Percentiles rank a stretch among this genome's conserved stretches.
Evolutionary conservation across 2,329 filamentous ascomycete genomes (phyloP).

Genomic region (Orbilia blumenaviensis): DNA sequence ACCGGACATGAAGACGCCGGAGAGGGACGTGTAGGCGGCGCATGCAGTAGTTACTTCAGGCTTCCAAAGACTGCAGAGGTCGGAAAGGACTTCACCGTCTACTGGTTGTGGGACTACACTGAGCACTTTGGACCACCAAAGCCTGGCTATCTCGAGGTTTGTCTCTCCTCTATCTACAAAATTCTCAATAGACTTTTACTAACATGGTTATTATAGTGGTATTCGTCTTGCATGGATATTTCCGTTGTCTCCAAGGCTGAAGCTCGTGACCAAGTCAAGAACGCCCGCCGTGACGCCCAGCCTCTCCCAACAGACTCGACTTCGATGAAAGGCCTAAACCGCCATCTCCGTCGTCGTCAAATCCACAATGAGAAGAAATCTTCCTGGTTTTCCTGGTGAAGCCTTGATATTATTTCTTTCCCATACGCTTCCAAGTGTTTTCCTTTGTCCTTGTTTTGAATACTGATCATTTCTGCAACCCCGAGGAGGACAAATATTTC

Average conservation of each 20-base stretch:
- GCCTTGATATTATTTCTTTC: not conserved
- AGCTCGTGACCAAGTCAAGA: not conserved
- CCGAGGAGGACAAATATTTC: not conserved
- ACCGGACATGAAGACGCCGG: constrained; percentile 67
- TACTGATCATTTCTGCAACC: not conserved
- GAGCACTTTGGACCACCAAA: constrained; percentile 54
- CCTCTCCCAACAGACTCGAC: not conserved
- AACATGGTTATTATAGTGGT: constrained; percentile 52
- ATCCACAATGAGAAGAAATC: constrained; percentile 24
- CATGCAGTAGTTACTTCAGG: constrained; percentile 84
- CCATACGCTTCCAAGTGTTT: not conserved
- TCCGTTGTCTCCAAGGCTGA: constrained; percentile 33
- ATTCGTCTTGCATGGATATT: constrained; percentile 57
- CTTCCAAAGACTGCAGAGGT: constrained; percentile 73
- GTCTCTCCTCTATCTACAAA: not conserved
- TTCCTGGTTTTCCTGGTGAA: constrained; percentile 26
- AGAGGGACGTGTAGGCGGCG: constrained; percentile 62
- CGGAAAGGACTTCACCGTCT: constrained; percentile 77
- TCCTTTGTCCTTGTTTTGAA: not conserved
- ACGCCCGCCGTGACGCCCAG: not conserved
- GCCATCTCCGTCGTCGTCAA: constrained; percentile 37
- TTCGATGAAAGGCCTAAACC: constrained; percentile 22
- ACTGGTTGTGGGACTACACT: constrained; percentile 91
- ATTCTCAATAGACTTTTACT: not conserved
- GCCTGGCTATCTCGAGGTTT: constrained; percentile 46